These are phyloP conservation scores for Neurospora sp. DNA, from an alignment of 495 filamentous ascomycete genomes.

Conservation along the genomic window DNA sequence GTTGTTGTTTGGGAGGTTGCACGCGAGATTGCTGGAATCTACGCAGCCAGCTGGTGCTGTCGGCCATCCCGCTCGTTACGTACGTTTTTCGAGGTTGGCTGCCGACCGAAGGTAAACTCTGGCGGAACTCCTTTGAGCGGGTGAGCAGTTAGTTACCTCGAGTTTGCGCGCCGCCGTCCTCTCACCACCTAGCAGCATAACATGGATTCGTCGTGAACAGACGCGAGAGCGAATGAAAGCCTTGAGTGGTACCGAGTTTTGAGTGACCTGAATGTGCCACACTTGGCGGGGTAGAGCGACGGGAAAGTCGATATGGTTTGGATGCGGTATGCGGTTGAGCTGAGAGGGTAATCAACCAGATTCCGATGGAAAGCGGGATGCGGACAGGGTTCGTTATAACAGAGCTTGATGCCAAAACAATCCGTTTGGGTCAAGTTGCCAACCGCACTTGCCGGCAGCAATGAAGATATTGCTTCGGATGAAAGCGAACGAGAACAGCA, in stretches of 20 bases:
- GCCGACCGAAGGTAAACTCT: neutral
- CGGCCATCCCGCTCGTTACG: constrained; percentile 14
- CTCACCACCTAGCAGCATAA: neutral
- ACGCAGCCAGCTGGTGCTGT: constrained; percentile 18
- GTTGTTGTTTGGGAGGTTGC: neutral
- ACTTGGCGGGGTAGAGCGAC: neutral
- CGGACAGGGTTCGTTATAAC: neutral
- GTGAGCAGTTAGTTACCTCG: neutral
- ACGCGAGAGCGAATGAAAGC: neutral
- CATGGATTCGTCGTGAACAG: neutral
- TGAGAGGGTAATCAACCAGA: neutral
- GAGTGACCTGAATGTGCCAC: neutral
- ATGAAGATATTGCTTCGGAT: neutral
- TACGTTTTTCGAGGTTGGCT: neutral
- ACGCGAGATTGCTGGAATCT: constrained; percentile 16
- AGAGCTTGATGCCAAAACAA: neutral
- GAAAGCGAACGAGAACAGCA: neutral
- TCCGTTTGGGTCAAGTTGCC: neutral
- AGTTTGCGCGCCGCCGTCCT: neutral
- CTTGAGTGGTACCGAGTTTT: neutral
- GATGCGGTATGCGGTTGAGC: neutral
- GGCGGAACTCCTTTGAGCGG: neutral
- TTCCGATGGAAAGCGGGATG: neutral
- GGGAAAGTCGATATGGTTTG: neutral
- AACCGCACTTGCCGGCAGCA: neutral